Base-by-base conservation (phyloP, 192 early-diverging fungal species). In the Mortierella antarctica region DNA sequence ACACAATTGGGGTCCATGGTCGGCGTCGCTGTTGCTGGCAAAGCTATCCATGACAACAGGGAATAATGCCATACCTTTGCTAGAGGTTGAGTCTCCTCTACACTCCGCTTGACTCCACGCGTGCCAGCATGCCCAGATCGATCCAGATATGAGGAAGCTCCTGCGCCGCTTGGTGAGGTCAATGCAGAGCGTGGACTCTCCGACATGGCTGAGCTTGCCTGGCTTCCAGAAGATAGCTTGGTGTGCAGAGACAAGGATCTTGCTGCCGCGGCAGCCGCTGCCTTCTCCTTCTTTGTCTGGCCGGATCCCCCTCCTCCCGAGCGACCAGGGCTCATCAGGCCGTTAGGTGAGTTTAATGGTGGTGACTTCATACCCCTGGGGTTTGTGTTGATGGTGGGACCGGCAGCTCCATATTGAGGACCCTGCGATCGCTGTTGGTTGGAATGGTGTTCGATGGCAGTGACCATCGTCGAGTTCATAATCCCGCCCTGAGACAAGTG, bases 391-490 rank as follows among this genome's bases (percentile, higher is more conserved):
- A 47, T 60, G 9, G 12, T 50, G 45, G 62, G 41, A 55, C 69
- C 62, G 61, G 66, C 7, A 12, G 63, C 55, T 52, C 69, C 64
- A 67, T 67, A 79, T 39, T 64, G 62, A 8, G 67, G 59, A 17
- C 74, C 57, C 53, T 78, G 75, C 10, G 57, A 45, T 48, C 60
- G 67, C 21, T 79, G 68, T 55, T 77, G 74, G 39, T 70, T 77
- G 47, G 73, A 67, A 67, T 79, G 75, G 58, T 71, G 75, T 67
- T 79, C 75, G 63, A 79, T 79, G 57, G 75, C 75, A 42, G 75
- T 79, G 57, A 79, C 75, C 75, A 79, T 79, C 64, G 64, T 80
- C 65, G 69, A 63, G 64, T 80, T 80, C 77, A 71, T 80, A 64
- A 65, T 80, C 63, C 64, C 56, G 59, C 60, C 69, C 76, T 79